These are phyloP conservation scores for Starmerella vitae DNA, from an alignment of 805 yeast species.

Conservation along the genomic window DNA sequence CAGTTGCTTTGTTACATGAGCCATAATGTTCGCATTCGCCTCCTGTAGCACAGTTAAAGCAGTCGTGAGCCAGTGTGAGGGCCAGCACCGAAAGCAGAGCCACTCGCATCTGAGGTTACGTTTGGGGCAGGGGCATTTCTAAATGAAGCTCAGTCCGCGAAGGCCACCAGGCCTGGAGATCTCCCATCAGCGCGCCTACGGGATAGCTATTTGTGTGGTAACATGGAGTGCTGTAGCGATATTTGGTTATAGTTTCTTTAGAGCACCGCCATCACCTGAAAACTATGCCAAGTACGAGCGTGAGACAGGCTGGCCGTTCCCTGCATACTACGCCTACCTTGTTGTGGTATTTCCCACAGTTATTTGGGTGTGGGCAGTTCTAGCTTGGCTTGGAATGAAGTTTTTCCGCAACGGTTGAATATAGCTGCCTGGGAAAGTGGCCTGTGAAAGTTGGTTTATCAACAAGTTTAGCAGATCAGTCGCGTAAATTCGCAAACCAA, in stretches of 20 bases:
- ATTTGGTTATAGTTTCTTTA: conserved; percentile 3
- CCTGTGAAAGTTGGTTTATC: no score
- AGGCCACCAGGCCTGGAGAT: conserved; percentile 12
- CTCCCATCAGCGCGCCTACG: conserved; percentile 6
- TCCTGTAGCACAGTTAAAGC: conserved; percentile 87
- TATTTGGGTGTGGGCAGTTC: conserved; percentile 55
- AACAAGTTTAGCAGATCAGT: no score
- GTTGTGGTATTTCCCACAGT: conserved; percentile 28
- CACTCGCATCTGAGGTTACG: not conserved
- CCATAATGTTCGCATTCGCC: conserved; percentile 85
- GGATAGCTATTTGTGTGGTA: conserved; percentile 6
- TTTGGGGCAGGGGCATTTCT: no score
- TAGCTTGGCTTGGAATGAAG: conserved; percentile 71
- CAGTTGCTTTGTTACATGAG: conserved; percentile 73
- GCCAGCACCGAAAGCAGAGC: not conserved
- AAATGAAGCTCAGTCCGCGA: conserved; percentile 18
- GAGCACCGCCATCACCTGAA: conserved; percentile 2
- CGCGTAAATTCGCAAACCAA: not conserved
- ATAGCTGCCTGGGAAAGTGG: no score
- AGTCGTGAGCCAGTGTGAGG: conserved; percentile 23
- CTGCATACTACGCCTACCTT: conserved; percentile 30
- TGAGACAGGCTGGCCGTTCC: conserved; percentile 30
- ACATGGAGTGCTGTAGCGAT: conserved; percentile 13
- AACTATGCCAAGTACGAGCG: conserved; percentile 16
- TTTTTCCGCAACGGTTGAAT: conserved; percentile 56